phyloP scores from a whole-genome alignment of 1,139 yeast species.

The Pichia sp. region DNA sequence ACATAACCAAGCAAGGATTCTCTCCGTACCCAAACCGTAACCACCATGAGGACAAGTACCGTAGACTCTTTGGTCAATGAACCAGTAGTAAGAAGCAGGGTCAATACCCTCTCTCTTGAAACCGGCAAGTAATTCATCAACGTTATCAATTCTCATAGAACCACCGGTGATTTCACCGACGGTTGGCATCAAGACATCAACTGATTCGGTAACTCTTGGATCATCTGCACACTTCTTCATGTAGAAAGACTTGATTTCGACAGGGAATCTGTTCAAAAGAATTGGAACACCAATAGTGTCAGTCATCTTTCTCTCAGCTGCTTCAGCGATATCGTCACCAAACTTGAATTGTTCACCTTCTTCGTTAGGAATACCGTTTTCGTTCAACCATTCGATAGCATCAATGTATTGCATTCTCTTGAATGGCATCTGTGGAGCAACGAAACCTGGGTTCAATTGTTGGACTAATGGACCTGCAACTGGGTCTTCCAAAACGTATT shows the following conservation, averaged over 20 bases:
- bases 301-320: constrained; percentile 98
- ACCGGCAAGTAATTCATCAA: constrained; percentile 80
- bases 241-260: constrained; percentile 94
- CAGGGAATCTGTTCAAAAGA: constrained; percentile 89
- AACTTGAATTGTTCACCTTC: constrained; percentile 88
- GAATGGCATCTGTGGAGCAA: constrained; percentile 79
- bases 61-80: constrained; percentile 88
- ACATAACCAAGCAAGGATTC: constrained; percentile 97
- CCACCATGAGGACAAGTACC: constrained; percentile 99
- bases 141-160: constrained; percentile 88
- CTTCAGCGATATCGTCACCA: constrained; percentile 99
- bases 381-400: constrained; percentile 95
- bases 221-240: constrained; percentile 92
- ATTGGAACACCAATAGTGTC: constrained; percentile 92
- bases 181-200: constrained; percentile 96
- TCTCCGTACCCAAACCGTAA: constrained; percentile 96
- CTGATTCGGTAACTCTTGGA: constrained; percentile 93
- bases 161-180: constrained; percentile 99
- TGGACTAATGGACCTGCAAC: constrained; percentile 82
- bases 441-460: constrained; percentile 88
- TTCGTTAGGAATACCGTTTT: constrained; percentile 88
- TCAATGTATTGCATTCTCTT: constrained; percentile 84
- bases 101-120: constrained; percentile 88
- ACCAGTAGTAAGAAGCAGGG: constrained; percentile 85
- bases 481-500: constrained; percentile 81